phyloP scores from a whole-genome alignment of 2,329 filamentous ascomycete species.

The Parascedosporium putredinis region DNA sequence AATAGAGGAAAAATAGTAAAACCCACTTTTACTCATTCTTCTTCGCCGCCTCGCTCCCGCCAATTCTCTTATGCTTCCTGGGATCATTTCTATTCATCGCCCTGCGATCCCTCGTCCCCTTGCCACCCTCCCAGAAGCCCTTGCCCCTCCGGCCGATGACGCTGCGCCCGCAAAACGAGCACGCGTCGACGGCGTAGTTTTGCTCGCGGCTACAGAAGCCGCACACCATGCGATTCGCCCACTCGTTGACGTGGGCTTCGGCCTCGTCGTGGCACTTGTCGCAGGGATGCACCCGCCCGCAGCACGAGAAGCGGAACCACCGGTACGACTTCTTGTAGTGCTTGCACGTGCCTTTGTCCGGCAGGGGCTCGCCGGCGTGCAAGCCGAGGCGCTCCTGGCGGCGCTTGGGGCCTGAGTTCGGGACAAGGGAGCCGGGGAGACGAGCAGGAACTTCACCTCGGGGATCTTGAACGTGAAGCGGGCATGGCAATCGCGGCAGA shows the following conservation, averaged over 20 bases:
- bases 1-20: not conserved
- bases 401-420: slow-evolving; percentile 29
- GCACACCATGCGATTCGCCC: slow-evolving; percentile 77
- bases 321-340: slow-evolving; percentile 51
- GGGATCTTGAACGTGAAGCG: slow-evolving; percentile 73
- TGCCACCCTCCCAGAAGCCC: slow-evolving; percentile 83
- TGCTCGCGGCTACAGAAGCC: slow-evolving; percentile 74
- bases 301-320: slow-evolving; percentile 59
- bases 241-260: slow-evolving; percentile 66
- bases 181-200: slow-evolving; percentile 66
- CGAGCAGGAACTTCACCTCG: slow-evolving; percentile 65
- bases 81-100: slow-evolving; percentile 69
- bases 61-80: slow-evolving; percentile 58
- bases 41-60: slow-evolving; percentile 27
- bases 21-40: slow-evolving; percentile 14
- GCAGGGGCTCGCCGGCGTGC: slow-evolving; percentile 45
- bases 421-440: slow-evolving; percentile 43
- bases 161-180: slow-evolving; percentile 59
- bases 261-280: slow-evolving; percentile 65
- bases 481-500: slow-evolving; percentile 69
- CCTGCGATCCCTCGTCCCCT: slow-evolving; percentile 61
- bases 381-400: slow-evolving; percentile 44
- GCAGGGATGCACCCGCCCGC: slow-evolving; percentile 47
- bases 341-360: slow-evolving; percentile 39
- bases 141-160: slow-evolving; percentile 54